Evolutionary conservation across 1,139 yeast species (phyloP), one percentile per base, ranked within the genome.

Genomic region (Saccharomycopsis hybrid): DNA sequence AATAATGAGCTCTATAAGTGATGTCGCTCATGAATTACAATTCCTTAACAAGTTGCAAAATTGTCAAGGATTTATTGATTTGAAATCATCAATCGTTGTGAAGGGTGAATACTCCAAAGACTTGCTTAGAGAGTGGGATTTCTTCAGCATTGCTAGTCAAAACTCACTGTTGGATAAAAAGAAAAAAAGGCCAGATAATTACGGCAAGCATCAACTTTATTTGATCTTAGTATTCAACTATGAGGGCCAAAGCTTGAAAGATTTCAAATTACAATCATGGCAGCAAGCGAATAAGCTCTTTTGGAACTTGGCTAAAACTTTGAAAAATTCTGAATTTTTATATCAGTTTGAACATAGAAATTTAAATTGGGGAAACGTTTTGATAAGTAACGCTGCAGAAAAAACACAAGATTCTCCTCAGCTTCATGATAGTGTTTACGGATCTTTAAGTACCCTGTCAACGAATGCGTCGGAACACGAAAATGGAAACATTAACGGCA

Each of bases 301-400:
- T 57, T 73, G 79, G 77, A 71, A 71, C 55, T 66, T 79, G 33
- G 77, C 70, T 1, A 62, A 67, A n/a, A 65, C 70, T 5, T 62
- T 82, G 36, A 71, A 76, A 29, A 63, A 62, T 5, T 82, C 78
- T 1, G 88, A 82, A 60, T 62, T 65, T 24, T 61, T 64, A 44
- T 65, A 67, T 54, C 69, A 73, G 55, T 82, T 82, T 63, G 89
- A 82, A 62, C 89, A 82, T 59, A 70, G 89, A 32, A 85, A 82
- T 61, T 64, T 82, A 54, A 82, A 79, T 56, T 71, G 82, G 73
- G 81, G 81, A n/a, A 82, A 82, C 58, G 66, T 82, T 48, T 65
- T 74, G 13, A 58, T 68, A 28, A 55, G 42, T 11, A 41, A 48
- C 27, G 41, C 27, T 7, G 28, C 39, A 9, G 28, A 37, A 4